Evolutionary conservation across 768 basidiomycete species (phyloP).

Genomic region (Clitopilus passeckerianus): DNA sequence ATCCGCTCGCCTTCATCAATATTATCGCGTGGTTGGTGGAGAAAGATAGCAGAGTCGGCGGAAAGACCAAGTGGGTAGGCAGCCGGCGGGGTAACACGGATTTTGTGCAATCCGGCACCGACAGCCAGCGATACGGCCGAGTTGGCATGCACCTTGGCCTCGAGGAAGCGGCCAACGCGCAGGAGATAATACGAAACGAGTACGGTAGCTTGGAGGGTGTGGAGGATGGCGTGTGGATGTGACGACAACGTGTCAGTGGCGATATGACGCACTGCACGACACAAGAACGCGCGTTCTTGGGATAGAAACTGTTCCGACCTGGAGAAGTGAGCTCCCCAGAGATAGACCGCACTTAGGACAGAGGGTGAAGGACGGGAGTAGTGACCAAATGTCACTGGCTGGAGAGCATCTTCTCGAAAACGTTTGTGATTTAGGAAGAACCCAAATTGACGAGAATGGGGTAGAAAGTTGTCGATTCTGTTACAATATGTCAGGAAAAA

Average conservation of each 20-base stretch:
- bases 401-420: constrained; percentile 42
- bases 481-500: neutral
- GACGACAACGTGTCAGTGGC: constrained; percentile 40
- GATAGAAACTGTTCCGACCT: constrained; percentile 29
- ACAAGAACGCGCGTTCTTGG: constrained; percentile 43
- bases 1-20: constrained; percentile 66
- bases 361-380: constrained; percentile 43
- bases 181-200: constrained; percentile 66
- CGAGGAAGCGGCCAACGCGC: constrained; percentile 50
- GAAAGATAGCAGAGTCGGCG: constrained; percentile 35
- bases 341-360: constrained; percentile 42
- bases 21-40: constrained; percentile 34
- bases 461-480: constrained; percentile 57
- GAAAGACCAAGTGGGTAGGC: constrained; percentile 27
- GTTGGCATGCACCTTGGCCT: constrained; percentile 54
- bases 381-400: constrained; percentile 43
- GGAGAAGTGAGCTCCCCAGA: constrained; percentile 52
- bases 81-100: constrained; percentile 31
- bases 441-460: constrained; percentile 53
- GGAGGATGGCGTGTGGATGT: constrained; percentile 44
- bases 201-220: constrained; percentile 57
- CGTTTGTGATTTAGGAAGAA: constrained; percentile 57
- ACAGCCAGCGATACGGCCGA: constrained; percentile 48
- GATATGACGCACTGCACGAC: constrained; percentile 41
- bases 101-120: constrained; percentile 42